Conservation (phyloP, 495 filamentous ascomycete species). For the Podospora fimiseda region DNA sequence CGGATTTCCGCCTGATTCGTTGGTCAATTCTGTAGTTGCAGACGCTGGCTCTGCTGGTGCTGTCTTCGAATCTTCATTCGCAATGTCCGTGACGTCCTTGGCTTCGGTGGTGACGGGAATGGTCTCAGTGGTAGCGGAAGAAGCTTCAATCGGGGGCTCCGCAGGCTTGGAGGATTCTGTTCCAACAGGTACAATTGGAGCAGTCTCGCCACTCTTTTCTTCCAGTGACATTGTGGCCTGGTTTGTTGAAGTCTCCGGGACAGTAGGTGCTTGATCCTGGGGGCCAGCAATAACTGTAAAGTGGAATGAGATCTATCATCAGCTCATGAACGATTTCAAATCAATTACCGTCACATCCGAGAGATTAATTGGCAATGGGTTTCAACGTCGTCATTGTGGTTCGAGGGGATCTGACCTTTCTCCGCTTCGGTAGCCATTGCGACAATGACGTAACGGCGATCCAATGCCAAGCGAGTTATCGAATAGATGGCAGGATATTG, state of each 20-base stretch:
- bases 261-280: too few species aligned
- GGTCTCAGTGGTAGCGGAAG: neutral
- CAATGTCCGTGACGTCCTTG: neutral
- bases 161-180: neutral
- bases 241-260: slow-evolving; percentile 9
- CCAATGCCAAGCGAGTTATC: neutral
- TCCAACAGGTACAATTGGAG: neutral
- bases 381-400: neutral
- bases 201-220: neutral
- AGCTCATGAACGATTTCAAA: neutral
- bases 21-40: neutral
- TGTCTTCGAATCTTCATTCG: neutral
- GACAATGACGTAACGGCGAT: slow-evolving; percentile 39
- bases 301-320: slow-evolving; percentile 6
- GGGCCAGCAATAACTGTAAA: slow-evolving; percentile 16
- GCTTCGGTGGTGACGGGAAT: neutral
- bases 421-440: slow-evolving; percentile 32
- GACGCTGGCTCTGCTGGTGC: neutral
- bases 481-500: too few species aligned
- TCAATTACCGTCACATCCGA: neutral
- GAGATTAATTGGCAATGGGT: neutral
- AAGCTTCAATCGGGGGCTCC: neutral
- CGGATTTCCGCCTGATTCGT: too few species aligned
- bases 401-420: slow-evolving; percentile 32
- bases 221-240: neutral